Evolutionary conservation across 2,329 filamentous ascomycete genomes (phyloP).

Genomic region (Ascochyta pisi): DNA sequence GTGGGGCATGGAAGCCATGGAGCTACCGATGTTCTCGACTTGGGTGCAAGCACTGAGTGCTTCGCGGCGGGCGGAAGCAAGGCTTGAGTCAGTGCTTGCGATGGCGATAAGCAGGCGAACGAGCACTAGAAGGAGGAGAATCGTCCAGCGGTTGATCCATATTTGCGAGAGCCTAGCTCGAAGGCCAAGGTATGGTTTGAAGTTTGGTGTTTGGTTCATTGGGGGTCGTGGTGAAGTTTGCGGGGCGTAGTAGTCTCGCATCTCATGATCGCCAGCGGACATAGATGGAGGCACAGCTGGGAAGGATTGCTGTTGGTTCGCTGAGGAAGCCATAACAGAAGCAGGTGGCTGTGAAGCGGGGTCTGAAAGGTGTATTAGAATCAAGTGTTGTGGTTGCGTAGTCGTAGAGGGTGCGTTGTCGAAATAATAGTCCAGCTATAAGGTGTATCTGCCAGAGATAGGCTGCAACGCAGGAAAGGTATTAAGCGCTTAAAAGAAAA

Average conservation of each 20-base stretch:
- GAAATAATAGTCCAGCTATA: conserved; percentile 27
- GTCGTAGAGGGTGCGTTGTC: conserved; percentile 11
- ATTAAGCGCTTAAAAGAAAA: conserved; percentile 20
- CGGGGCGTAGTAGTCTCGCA: conserved; percentile 65
- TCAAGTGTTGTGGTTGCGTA: conserved; percentile 6
- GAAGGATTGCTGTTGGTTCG: conserved; percentile 62
- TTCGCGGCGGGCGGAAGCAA: conserved; percentile 77
- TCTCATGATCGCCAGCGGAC: conserved; percentile 68
- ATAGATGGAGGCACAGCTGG: conserved; percentile 63
- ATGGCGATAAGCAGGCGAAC: conserved; percentile 80
- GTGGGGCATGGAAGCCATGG: conserved; percentile 98
- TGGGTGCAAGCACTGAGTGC: conserved; percentile 88
- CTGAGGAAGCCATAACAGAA: conserved; percentile 56
- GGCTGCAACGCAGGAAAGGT: conserved; percentile 19
- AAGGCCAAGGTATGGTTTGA: conserved; percentile 92
- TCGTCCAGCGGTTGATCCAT: conserved; percentile 97
- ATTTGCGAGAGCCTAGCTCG: conserved; percentile 89
- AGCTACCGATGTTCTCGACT: conserved; percentile 90
- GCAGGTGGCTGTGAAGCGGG: conserved; percentile 37
- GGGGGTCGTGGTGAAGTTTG: conserved; percentile 63
- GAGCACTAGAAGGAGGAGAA: conserved; percentile 85
- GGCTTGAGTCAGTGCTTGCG: conserved; percentile 72
- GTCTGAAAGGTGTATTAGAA: conserved; percentile 45
- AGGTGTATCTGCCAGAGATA: conserved; percentile 44
- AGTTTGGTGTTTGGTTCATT: conserved; percentile 69